Conservation (phyloP, 2,329 filamentous ascomycete genomes). For the Dactylellina haptotyla region DNA sequence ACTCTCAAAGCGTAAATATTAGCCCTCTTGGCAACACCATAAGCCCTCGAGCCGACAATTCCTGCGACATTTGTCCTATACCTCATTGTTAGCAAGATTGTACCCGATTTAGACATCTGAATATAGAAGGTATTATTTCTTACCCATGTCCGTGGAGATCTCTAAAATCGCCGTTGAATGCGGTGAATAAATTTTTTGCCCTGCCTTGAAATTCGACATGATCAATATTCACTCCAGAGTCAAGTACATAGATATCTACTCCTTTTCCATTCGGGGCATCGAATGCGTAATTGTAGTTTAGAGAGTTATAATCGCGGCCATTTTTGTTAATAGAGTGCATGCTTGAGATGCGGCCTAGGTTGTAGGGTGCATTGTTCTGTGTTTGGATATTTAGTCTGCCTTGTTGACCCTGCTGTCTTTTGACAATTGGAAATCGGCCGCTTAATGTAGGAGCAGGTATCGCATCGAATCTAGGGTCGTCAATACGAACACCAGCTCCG, state of each 20-base stretch:
- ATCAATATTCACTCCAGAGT: conserved; percentile 55
- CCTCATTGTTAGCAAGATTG: neutral
- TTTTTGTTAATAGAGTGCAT: conserved; percentile 56
- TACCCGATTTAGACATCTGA: neutral
- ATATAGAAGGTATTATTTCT: no score
- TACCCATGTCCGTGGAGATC: conserved; percentile 17
- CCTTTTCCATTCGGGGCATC: conserved; percentile 1
- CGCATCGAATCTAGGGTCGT: conserved; percentile 36
- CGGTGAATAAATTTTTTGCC: conserved; percentile 12
- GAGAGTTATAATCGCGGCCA: conserved; percentile 52
- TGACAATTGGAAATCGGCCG: conserved; percentile 20
- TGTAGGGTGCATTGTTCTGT: conserved; percentile 55
- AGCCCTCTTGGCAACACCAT: conserved; percentile 65
- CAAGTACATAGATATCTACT: conserved; percentile 16
- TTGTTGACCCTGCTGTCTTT: conserved; percentile 6
- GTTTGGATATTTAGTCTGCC: neutral
- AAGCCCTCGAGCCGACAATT: conserved; percentile 58
- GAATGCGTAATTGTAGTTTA: conserved; percentile 6
- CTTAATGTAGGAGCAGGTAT: conserved; percentile 17
- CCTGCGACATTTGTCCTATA: conserved; percentile 50
- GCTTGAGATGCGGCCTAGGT: conserved; percentile 59
- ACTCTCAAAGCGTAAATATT: conserved; percentile 65
- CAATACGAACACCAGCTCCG: conserved; percentile 21
- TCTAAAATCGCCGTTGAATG: conserved; percentile 7
- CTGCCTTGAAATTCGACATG: conserved; percentile 58